phyloP scores from a whole-genome alignment of 257 asterid genomes.

The Eustoma russellianum region DNA sequence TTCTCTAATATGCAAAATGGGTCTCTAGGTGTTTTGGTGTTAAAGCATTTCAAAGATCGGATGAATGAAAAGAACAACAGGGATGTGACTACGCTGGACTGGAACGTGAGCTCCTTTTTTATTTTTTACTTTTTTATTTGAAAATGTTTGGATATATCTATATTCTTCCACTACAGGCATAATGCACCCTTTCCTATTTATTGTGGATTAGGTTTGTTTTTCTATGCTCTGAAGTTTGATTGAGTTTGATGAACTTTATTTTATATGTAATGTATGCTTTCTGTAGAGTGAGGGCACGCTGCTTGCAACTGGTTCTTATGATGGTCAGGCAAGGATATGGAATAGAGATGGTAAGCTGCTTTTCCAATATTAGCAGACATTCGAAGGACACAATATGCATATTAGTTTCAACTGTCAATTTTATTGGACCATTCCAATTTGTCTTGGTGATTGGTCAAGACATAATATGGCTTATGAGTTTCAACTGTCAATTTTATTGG shows the following conservation, averaged over 20 bases:
- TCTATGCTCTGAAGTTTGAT: background rate
- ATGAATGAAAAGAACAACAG: conserved; percentile 80
- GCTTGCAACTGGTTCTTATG: conserved; percentile 97
- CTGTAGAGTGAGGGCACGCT: conserved; percentile 77
- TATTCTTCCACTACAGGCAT: background rate
- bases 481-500: no score
- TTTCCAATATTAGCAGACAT: background rate
- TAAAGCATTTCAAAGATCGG: conserved; percentile 84
- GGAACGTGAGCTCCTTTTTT: conserved; percentile 61
- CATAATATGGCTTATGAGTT: background rate
- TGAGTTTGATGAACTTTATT: background rate
- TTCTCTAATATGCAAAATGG: conserved; percentile 58
- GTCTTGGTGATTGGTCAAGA: background rate
- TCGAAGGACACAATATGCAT: background rate
- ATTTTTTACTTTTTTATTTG: background rate
- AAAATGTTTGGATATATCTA: background rate
- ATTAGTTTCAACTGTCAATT: background rate
- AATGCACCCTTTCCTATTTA: background rate
- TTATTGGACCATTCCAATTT: no score
- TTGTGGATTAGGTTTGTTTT: conserved; percentile 5
- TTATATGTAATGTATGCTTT: conserved; percentile 10
- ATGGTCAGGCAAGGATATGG: conserved; percentile 99
- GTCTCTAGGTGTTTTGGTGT: conserved; percentile 45
- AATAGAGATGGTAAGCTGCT: conserved; percentile 63
- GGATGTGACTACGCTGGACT: conserved; percentile 98